Base-by-base conservation (phyloP, 2,329 filamentous ascomycete genomes). In the Pseudocercospora macadamiae region DNA sequence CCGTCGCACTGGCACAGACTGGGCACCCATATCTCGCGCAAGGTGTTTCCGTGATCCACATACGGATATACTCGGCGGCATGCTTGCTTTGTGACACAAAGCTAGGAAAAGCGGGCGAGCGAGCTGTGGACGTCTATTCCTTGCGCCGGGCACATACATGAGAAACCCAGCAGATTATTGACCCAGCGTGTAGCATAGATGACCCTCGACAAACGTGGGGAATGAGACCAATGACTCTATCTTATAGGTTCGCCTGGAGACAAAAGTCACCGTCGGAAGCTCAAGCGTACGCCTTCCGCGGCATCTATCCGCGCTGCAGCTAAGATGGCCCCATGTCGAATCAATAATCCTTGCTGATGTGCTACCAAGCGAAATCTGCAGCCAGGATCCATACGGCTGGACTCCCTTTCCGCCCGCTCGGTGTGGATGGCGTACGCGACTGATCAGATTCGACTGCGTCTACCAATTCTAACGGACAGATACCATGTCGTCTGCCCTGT, bases 1-100 rank as follows among this genome's bases (percentile, higher is more conserved):
- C 61, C 61, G 59, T 64, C 59, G 61, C 61, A 64, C 59, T 52
- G 61, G 59, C 39, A 12, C 44, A n/a, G n/a, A n/a, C n/a, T n/a
- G n/a, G 23, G n/a, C 12, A 32, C 45, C 47, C 51, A 39, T 47
- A 39, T 51, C 45, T 56, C 32, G 42, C 58, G 63, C 59, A 61
- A 60, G 61, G 60, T 61, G 56, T 59, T 32, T 39, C 37, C 21
- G 39, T 36, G 52, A 30, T 26, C 48, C 58, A 52, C 42, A 23
- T 18, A 28, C 65, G 65, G 65, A 67, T 63, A 55, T 69, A 61
- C 63, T 67, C 64, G 63, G 63, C 55, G 53, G 56, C 47, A 54
- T 39, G 54, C 55, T 52, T 57, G 51, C 45, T 25, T 37, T 30
- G 56, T 39, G n/a, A 30, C 39, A 54, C 59, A 36, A 39, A 51